Evolutionary conservation across 2,329 filamentous ascomycete genomes (phyloP), one percentile per base, ranked within the genome.

Genomic region (Helotiales sp.): DNA sequence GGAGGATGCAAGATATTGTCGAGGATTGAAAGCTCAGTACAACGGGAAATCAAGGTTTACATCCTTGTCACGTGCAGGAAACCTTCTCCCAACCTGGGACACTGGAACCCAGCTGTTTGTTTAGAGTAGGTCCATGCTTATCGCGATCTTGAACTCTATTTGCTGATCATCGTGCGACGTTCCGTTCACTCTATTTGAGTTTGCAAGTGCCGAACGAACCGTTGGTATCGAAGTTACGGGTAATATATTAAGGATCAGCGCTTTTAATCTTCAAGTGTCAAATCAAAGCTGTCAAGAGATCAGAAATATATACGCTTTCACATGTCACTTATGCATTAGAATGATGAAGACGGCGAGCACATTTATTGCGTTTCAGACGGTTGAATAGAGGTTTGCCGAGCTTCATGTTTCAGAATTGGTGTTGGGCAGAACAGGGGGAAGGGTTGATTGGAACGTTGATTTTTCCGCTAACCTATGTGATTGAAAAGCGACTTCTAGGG

Each of bases 41-140:
- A 55, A 34, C 26, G 10, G 10, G n/a, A 49, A 22, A 49, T 49
- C 45, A 49, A 49, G 45, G 13, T 49, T 49, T 3, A 15, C n/a
- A 22, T 10, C 28, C 26, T 17, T 22, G n/a, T 22, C 52, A 57
- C 30, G 52, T 57, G 52, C 52, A 37, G 20, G 7, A n/a, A 52
- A n/a, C 15, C 24, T 17, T 52, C 24, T 30, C 5, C n/a, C 22
- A n/a, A 52, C 17, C 49, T n/a, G 5, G 49, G 7, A 52, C 3
- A 7, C n/a, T 1, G 49, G 22, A 8, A 30, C 26, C 49, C 49
- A 52, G 49, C 20, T 52, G 10, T 30, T 52, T 13, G 26, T 52
- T 52, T 52, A 52, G 24, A 52, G 49, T 52, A 52, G 24, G 49
- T 52, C 49, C 28, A 52, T 52, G 49, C 49, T 52, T 52, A 7